Evolutionary conservation across 2,329 filamentous ascomycete genomes (phyloP).

Genomic region (Ustulina deusta): DNA sequence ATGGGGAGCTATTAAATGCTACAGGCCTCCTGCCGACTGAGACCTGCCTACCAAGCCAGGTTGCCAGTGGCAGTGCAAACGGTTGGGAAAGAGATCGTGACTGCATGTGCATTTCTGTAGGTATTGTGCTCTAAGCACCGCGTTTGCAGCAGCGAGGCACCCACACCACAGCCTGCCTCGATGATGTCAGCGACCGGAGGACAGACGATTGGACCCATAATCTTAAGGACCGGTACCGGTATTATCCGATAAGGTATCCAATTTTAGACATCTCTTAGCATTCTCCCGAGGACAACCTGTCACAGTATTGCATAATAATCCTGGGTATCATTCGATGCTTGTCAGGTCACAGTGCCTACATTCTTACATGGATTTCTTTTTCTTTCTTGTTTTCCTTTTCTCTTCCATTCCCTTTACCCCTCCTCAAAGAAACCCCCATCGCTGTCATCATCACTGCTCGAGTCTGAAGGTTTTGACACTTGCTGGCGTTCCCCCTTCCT

Average conservation of each 20-base stretch:
- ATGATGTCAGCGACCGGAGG: too few species aligned
- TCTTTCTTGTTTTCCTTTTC: background rate
- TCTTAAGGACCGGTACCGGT: too few species aligned
- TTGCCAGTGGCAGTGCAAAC: background rate
- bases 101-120: background rate
- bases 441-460: conserved; percentile 59
- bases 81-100: background rate
- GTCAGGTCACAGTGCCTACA: conserved; percentile 17
- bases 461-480: conserved; percentile 49
- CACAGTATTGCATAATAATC: background rate
- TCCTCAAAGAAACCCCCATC: conserved; percentile 70
- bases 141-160: too few species aligned
- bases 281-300: background rate
- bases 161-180: too few species aligned
- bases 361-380: background rate
- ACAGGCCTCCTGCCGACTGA: too few species aligned
- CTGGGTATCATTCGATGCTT: conserved; percentile 43
- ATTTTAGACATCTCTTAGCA: background rate
- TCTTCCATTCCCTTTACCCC: conserved; percentile 38
- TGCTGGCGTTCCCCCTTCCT: conserved; percentile 54
- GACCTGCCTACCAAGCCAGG: background rate
- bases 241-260: background rate
- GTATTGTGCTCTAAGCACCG: too few species aligned
- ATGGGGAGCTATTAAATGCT: background rate
- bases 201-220: background rate